Evolutionary conservation across 106 monocot genomes (phyloP).

Genomic region (Allium fistulosum): DNA sequence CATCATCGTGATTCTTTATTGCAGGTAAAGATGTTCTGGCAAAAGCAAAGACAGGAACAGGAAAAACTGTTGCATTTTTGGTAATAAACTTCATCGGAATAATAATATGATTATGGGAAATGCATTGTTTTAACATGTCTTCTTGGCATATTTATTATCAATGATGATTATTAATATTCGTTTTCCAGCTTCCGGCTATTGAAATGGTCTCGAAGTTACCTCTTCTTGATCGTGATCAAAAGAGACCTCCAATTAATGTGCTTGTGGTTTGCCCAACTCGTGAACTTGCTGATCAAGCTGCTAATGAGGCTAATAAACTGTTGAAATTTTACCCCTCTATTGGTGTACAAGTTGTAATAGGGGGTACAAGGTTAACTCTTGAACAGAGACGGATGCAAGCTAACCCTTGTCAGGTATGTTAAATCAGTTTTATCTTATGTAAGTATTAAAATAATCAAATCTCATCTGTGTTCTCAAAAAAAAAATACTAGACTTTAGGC

Average conservation of each 20-base stretch:
- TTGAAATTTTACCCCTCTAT: slow-evolving; percentile 76
- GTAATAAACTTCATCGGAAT: slow-evolving; percentile 15
- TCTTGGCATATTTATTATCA: too few species aligned
- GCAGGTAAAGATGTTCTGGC: slow-evolving; percentile 98
- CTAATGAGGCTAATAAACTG: slow-evolving; percentile 59
- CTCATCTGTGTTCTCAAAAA: too few species aligned
- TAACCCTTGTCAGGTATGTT: slow-evolving; percentile 79
- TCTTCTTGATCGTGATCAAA: slow-evolving; percentile 69
- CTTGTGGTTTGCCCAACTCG: slow-evolving; percentile 92
- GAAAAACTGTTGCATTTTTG: slow-evolving; percentile 97
- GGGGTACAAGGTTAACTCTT: slow-evolving; percentile 76
- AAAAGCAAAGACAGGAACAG: slow-evolving; percentile 94
- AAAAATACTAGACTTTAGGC: too few species aligned
- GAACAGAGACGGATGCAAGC: slow-evolving; percentile 92
- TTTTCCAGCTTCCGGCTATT: slow-evolving; percentile 83
- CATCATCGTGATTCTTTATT: slow-evolving; percentile 3
- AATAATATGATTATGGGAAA: not conserved
- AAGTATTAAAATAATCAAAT: not conserved
- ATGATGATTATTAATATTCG: too few species aligned
- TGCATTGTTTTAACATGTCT: too few species aligned
- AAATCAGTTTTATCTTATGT: not conserved
- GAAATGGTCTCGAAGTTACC: slow-evolving; percentile 69
- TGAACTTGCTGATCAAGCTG: slow-evolving; percentile 96
- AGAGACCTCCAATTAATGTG: slow-evolving; percentile 70
- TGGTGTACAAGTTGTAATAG: slow-evolving; percentile 88